These are phyloP conservation scores for Yamadazyma spencermartinsiae DNA, from an alignment of 1,139 yeast species.

Conservation along the genomic window DNA sequence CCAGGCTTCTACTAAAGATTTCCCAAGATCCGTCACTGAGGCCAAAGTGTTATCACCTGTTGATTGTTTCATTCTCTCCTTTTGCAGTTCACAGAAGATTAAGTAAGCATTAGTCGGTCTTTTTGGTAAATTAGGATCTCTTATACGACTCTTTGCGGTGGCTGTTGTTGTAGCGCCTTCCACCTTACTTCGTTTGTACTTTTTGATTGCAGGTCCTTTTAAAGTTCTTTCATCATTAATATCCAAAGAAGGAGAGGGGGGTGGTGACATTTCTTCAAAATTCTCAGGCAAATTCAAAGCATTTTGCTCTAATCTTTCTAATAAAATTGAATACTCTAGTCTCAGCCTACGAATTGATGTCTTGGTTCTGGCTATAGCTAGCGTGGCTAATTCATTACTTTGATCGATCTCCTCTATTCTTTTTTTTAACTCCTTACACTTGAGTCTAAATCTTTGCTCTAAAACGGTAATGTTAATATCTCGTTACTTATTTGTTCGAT, in stretches of 20 bases:
- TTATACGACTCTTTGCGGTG: constrained; percentile 26
- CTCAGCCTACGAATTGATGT: constrained; percentile 76
- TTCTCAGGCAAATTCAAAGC: constrained; percentile 38
- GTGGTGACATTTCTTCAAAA: constrained; percentile 44
- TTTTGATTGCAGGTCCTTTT: constrained; percentile 15
- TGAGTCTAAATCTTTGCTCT: constrained; percentile 53
- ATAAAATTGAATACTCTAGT: constrained; percentile 74
- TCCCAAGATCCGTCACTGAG: constrained; percentile 38
- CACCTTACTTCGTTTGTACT: constrained; percentile 18
- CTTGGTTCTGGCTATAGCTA: constrained; percentile 79
- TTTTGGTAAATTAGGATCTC: constrained; percentile 85
- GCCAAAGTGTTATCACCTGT: constrained; percentile 14
- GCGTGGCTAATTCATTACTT: constrained; percentile 73
- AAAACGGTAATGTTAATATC: constrained; percentile 6
- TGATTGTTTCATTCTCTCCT: constrained; percentile 61
- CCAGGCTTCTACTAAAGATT: constrained; percentile 86
- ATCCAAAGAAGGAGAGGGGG: constrained; percentile 41
- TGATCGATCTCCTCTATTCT: constrained; percentile 76
- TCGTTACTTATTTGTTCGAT: not conserved
- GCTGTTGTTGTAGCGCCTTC: constrained; percentile 9
- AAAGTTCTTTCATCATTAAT: constrained; percentile 28
- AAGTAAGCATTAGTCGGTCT: constrained; percentile 89
- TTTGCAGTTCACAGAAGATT: constrained; percentile 83
- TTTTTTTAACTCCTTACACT: constrained; percentile 70
- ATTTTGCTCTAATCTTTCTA: constrained; percentile 76